Evolutionary conservation across 2,329 filamentous ascomycete genomes (phyloP).

Genomic region (Exserohilum turcica): DNA sequence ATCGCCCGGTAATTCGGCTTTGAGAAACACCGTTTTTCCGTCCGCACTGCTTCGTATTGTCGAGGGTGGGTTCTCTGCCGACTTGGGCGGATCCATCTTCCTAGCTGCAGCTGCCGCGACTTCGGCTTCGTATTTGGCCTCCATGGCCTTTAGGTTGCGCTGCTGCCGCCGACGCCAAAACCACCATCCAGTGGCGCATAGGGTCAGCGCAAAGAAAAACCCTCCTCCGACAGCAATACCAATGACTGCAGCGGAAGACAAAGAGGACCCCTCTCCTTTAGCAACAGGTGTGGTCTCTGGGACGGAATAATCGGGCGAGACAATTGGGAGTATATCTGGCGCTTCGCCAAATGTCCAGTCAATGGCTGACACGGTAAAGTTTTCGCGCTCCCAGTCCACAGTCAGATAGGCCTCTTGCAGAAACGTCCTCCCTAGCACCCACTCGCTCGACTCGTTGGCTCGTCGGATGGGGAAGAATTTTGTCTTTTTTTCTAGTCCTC

Average conservation of each 20-base stretch:
- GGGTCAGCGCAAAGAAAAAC: constrained; percentile 41
- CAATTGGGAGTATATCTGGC: constrained; percentile 41
- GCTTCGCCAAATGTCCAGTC: constrained; percentile 38
- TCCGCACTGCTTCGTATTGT: constrained; percentile 27
- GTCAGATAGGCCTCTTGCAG: constrained; percentile 68
- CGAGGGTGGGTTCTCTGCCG: constrained; percentile 32
- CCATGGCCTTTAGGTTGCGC: constrained; percentile 25
- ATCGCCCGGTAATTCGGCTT: constrained; percentile 51
- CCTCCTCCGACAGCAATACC: constrained; percentile 52
- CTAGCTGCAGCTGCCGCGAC: constrained; percentile 25
- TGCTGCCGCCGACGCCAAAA: constrained; percentile 40
- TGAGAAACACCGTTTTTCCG: constrained; percentile 48
- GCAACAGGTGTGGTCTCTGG: background rate
- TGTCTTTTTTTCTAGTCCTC: constrained; percentile 63
- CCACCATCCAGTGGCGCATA: constrained; percentile 41
- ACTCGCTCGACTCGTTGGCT: constrained; percentile 58
- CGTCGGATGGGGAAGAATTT: constrained; percentile 71
- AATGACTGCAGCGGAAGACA: constrained; percentile 47
- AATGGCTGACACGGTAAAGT: constrained; percentile 53
- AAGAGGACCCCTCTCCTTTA: constrained; percentile 9
- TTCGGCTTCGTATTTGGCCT: constrained; percentile 33
- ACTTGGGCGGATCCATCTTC: constrained; percentile 26
- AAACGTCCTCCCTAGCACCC: constrained; percentile 70
- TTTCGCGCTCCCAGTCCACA: constrained; percentile 55
- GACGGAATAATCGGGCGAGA: constrained; percentile 34